These are phyloP conservation scores for Aureobasidium lini DNA, from an alignment of 2,329 filamentous ascomycete species.

Conservation along the genomic window DNA sequence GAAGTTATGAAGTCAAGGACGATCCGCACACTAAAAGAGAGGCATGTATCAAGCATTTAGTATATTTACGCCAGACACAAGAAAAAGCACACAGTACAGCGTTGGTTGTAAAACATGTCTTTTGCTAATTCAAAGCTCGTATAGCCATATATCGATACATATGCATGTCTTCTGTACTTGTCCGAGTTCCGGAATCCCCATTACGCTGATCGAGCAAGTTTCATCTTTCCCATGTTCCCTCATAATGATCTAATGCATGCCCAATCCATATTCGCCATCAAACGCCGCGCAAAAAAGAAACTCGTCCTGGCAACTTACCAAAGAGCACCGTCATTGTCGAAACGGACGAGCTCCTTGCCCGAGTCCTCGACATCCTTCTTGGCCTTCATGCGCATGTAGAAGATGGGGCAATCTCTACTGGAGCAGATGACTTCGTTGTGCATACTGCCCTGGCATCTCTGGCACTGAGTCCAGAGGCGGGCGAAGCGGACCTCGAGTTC, in stretches of 20 bases:
- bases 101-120: not conserved
- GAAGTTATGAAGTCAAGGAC: no score
- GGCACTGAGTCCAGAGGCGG: constrained; percentile 94
- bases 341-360: constrained; percentile 80
- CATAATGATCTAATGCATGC: not conserved
- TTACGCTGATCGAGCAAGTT: not conserved
- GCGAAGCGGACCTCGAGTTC: constrained; percentile 92
- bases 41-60: no score
- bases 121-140: not conserved
- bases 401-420: constrained; percentile 94
- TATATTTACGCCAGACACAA: no score
- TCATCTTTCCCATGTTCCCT: not conserved
- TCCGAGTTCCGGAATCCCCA: not conserved
- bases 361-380: constrained; percentile 98
- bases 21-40: no score
- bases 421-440: constrained; percentile 98
- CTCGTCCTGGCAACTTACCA: constrained; percentile 36
- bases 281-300: not conserved
- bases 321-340: constrained; percentile 76
- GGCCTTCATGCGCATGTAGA: constrained; percentile 99
- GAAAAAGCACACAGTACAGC: not conserved
- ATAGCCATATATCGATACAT: not conserved
- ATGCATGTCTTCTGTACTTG: not conserved
- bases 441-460: constrained; percentile 94
- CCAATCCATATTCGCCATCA: not conserved